Percentiles rank a stretch among this genome's conserved stretches.
These are phyloP conservation scores for Hanseniaspora valbyensis DNA, from an alignment of 805 yeast genomes.

Conservation along the genomic window DNA sequence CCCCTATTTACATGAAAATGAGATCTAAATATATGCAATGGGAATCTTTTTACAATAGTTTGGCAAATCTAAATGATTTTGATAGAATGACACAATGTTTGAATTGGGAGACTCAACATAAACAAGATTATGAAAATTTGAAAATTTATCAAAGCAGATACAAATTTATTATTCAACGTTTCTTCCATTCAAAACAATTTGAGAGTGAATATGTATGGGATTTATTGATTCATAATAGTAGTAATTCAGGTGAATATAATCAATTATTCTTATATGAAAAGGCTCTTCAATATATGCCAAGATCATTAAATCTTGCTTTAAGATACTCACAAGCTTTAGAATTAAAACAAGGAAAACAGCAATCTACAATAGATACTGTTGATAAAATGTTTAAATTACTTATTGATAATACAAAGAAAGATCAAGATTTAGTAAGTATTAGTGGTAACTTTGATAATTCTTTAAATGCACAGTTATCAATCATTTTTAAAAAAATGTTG, in stretches of 20 bases:
- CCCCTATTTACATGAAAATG: conserved; percentile 13
- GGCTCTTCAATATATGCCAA: conserved; percentile 6
- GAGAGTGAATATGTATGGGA: conserved; percentile 8
- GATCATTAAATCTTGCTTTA: conserved; percentile 8
- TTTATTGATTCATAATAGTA: conserved; percentile 1
- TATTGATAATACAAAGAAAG: conserved; percentile 8
- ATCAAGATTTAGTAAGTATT: not conserved
- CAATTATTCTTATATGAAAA: conserved; percentile 5
- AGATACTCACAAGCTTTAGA: conserved; percentile 9
- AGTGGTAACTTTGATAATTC: conserved; percentile 1
- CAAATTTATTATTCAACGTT: conserved; percentile 10
- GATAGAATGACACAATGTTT: not conserved
- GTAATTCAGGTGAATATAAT: conserved; percentile 13
- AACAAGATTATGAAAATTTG: conserved; percentile 10
- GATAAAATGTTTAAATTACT: conserved; percentile 1
- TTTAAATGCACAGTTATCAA: conserved; percentile 3
- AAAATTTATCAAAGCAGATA: conserved; percentile 10
- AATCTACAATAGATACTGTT: not conserved
- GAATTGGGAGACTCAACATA: conserved; percentile 8
- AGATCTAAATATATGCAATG: conserved; percentile 10
- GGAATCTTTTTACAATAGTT: conserved; percentile 2
- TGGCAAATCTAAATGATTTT: not conserved
- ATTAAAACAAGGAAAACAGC: conserved; percentile 7
- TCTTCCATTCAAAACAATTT: conserved; percentile 7
- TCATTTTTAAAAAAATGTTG: conserved; percentile 13